Evolutionary conservation across 306 rosid genomes (phyloP).

Genomic region (Casuarina glauca): DNA sequence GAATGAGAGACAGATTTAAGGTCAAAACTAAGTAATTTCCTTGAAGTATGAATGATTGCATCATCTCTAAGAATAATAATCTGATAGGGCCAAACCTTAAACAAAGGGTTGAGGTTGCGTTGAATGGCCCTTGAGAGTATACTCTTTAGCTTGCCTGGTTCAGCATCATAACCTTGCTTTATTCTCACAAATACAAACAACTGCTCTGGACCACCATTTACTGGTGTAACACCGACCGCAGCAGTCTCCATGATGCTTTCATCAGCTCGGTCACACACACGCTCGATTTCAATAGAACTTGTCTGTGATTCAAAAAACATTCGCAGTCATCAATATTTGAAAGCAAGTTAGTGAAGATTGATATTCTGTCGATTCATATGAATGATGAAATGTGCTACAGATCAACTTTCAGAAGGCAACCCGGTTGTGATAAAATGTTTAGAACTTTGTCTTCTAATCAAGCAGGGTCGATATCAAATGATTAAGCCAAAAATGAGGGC

Average conservation of each 20-base stretch:
- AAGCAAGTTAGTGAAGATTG: conserved; percentile 15
- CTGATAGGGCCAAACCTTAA: conserved; percentile 51
- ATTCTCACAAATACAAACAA: conserved; percentile 62
- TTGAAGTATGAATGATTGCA: neutral
- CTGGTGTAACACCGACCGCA: conserved; percentile 58
- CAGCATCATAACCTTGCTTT: conserved; percentile 44
- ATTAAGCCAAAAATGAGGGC: neutral
- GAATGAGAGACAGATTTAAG: too few species aligned
- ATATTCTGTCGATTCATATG: neutral
- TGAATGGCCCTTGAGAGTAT: conserved; percentile 72
- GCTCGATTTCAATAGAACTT: conserved; percentile 77
- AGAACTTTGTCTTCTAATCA: neutral
- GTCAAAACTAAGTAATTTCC: too few species aligned
- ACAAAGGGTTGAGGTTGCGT: conserved; percentile 75
- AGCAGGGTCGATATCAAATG: neutral
- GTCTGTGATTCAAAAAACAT: conserved; percentile 42
- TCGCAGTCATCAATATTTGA: conserved; percentile 13
- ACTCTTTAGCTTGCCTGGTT: conserved; percentile 47
- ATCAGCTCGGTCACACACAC: conserved; percentile 64
- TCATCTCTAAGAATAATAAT: neutral
- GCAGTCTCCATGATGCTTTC: conserved; percentile 72
- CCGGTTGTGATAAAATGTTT: neutral
- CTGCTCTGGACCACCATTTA: conserved; percentile 71
- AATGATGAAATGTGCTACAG: neutral
- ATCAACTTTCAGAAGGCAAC: neutral